phyloP scores from a whole-genome alignment of 768 basidiomycete genomes.

The Lentinula edodes region DNA sequence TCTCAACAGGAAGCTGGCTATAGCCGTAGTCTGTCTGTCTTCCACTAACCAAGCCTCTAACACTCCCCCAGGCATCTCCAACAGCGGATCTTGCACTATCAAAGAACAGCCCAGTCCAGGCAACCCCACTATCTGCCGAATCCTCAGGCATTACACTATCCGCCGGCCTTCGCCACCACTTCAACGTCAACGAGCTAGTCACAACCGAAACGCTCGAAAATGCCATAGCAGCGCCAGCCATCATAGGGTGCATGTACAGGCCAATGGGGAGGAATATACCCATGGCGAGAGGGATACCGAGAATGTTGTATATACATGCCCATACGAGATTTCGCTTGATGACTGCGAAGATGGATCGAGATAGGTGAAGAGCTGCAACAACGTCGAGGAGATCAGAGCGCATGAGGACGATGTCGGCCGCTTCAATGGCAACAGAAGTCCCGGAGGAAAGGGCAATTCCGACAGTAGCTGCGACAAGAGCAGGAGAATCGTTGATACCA shows the following conservation, averaged over 20 bases:
- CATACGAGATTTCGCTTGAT: constrained; percentile 92
- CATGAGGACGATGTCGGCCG: constrained; percentile 97
- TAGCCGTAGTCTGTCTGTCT: constrained; percentile 48
- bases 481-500: constrained; percentile 98
- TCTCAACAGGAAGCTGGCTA: constrained; percentile 66
- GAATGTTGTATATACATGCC: constrained; percentile 92
- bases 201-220: constrained; percentile 97
- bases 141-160: constrained; percentile 64
- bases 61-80: constrained; percentile 33
- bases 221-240: constrained; percentile 98
- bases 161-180: constrained; percentile 73
- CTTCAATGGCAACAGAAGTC: constrained; percentile 96
- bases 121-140: constrained; percentile 33
- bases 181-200: constrained; percentile 78
- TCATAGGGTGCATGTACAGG: constrained; percentile 93
- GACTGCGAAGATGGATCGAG: constrained; percentile 80
- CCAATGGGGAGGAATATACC: constrained; percentile 91
- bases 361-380: constrained; percentile 91
- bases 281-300: constrained; percentile 97
- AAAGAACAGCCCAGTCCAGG: constrained; percentile 41
- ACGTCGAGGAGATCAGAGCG: constrained; percentile 95
- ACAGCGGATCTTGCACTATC: constrained; percentile 37
- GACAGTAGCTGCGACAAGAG: constrained; percentile 91
- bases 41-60: constrained; percentile 35
- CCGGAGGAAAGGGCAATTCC: constrained; percentile 96